Evolutionary conservation across 192 early-diverging fungal species (phyloP).

Genomic region (Umbelopsis ramanniana): DNA sequence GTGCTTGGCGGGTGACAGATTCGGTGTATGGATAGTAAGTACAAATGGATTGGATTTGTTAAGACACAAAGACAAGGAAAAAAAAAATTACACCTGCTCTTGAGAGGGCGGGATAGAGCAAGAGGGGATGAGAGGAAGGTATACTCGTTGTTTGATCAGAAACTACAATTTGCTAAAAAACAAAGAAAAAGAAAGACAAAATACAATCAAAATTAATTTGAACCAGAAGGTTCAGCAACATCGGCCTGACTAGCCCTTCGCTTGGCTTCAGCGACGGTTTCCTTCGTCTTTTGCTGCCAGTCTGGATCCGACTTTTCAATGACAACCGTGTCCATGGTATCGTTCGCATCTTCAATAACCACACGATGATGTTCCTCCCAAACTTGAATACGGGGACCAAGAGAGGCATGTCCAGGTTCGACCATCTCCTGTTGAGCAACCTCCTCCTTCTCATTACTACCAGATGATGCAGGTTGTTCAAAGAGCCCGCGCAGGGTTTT

Average conservation of each 20-base stretch:
- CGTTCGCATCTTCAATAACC: slow-evolving; percentile 24
- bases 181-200: no score
- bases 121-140: no score
- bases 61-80: no score
- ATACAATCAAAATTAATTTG: background rate
- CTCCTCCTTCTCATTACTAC: background rate
- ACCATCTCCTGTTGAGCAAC: background rate
- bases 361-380: slow-evolving; percentile 31
- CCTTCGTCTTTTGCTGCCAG: slow-evolving; percentile 12
- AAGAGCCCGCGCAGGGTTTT: slow-evolving; percentile 2
- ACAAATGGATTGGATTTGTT: no score
- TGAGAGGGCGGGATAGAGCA: no score
- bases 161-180: no score
- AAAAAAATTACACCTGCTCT: no score
- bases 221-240: background rate
- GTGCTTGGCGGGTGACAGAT: no score
- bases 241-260: background rate
- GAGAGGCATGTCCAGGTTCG: background rate
- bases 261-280: slow-evolving; percentile 19
- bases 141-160: no score
- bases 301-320: slow-evolving; percentile 27
- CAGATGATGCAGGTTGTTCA: background rate
- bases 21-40: no score
- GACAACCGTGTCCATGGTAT: background rate
- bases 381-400: slow-evolving; percentile 17